Evolutionary conservation across 306 rosid genomes (phyloP).

Genomic region (Leucaena leucocephala): DNA sequence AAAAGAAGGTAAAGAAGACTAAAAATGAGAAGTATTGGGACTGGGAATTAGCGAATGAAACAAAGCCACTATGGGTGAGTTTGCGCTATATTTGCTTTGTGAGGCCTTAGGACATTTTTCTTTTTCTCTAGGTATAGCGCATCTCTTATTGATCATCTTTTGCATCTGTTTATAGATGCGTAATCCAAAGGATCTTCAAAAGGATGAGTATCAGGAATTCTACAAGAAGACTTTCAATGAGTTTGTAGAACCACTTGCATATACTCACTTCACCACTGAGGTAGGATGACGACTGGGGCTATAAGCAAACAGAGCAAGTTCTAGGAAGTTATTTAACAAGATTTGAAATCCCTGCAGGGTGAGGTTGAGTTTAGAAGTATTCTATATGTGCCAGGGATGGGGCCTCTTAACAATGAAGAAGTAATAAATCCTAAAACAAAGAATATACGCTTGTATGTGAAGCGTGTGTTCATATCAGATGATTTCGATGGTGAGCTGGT

Average conservation of each 20-base stretch:
- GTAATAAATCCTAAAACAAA: constrained; percentile 92
- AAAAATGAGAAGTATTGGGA: constrained; percentile 98
- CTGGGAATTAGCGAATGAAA: constrained; percentile 94
- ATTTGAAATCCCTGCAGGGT: constrained; percentile 65
- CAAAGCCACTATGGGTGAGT: constrained; percentile 99
- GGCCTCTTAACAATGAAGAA: constrained; percentile 94
- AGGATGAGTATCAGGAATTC: constrained; percentile 88
- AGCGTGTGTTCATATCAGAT: constrained; percentile 96
- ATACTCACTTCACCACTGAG: constrained; percentile 96
- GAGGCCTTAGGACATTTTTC: background rate
- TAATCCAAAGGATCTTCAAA: constrained; percentile 78
- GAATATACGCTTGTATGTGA: constrained; percentile 87
- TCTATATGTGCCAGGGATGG: constrained; percentile 96
- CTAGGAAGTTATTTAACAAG: background rate
- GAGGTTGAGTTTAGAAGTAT: constrained; percentile 96
- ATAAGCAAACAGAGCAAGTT: background rate
- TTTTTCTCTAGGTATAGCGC: constrained; percentile 17
- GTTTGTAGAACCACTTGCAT: constrained; percentile 86
- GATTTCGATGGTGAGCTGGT: constrained; percentile 99
- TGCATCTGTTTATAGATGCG: constrained; percentile 68
- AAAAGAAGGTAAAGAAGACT: constrained; percentile 67
- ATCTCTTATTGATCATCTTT: constrained; percentile 24
- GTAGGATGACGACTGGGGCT: constrained; percentile 43
- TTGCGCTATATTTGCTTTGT: constrained; percentile 20
- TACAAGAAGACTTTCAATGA: constrained; percentile 89